Base-by-base conservation (phyloP, 1,139 yeast species). In the Blastobotrys capitulatus region DNA sequence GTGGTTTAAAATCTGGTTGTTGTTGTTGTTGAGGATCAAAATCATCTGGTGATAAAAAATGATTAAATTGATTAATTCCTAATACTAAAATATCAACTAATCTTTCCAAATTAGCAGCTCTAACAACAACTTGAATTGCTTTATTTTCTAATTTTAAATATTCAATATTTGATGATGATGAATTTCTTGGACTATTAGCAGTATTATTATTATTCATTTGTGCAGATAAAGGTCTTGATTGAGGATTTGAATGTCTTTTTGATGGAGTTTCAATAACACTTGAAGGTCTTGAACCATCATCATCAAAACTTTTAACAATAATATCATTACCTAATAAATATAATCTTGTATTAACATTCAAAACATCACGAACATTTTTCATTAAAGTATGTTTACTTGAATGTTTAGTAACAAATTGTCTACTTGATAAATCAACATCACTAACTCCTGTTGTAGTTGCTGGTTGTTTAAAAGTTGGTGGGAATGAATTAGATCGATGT, bases 11-110 rank as follows among this genome's bases (percentile, higher is more conserved):
- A 57, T 44, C 71, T 58, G 49, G 65, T 57, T 42, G 70, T 6
- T 29, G 38, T 57, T 43, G 70, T 6, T 39, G 41, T 22, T 16
- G 12, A 2, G 29, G 18, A 12, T 43, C 44, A 26, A 41, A 39
- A 20, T 78, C 82, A 10, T 65, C 67, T 16, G 69, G 65, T 29
- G 69, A 66, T 9, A 78, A 72, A 47, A 70, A 68, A 13, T 74
- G 71, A 1, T 79, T 76, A 60, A 83, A 82, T 20, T 80, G 77
- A 37, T 78, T 74, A 1, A 82, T 77, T 0, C 86, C 83, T 29
- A 83, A 63, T 2, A 83, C 86, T 47, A 83, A 64, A 25, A 83
- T 70, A 62, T 83, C 88, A 38, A 82, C 71, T 51, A 83, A 67
- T 52, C 80, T 75, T 12, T 80, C 83, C 48, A 82, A 62, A 6